phyloP scores from a whole-genome alignment of 2,329 filamentous ascomycete genomes.

The Hypoxylon sp. region DNA sequence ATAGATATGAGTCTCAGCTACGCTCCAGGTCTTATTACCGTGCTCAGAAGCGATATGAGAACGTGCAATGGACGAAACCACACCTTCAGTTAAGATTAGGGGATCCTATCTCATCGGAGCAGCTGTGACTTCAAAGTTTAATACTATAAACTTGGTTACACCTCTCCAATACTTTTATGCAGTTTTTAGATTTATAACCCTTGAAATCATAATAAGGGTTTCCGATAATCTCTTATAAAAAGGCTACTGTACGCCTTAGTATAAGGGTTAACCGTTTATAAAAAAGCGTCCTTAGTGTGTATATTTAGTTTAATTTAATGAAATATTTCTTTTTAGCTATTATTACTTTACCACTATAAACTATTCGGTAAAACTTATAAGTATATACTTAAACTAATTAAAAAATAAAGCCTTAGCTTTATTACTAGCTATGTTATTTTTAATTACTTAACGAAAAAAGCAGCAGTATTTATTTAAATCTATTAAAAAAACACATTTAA shows the following conservation, averaged over 20 bases:
- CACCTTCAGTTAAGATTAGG: not conserved
- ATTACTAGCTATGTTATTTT: not conserved
- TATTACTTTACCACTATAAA: not conserved
- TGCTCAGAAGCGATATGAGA: not conserved
- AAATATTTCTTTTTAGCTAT: not conserved
- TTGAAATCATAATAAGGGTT: not conserved
- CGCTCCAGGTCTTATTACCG: not conserved
- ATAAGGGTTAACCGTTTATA: too few relatives aligned
- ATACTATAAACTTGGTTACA: not conserved
- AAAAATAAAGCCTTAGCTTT: not conserved
- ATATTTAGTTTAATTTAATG: too few relatives aligned
- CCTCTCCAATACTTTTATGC: not conserved
- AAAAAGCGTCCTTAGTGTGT: too few relatives aligned
- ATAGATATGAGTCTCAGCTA: constrained; percentile 3
- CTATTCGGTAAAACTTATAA: not conserved
- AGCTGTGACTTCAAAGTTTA: not conserved
- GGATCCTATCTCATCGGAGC: not conserved
- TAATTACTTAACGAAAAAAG: not conserved
- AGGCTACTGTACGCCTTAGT: too few relatives aligned
- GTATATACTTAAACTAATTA: not conserved
- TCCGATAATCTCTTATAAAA: too few relatives aligned
- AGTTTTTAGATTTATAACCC: not conserved
- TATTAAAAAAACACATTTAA: not conserved
- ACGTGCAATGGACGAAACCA: not conserved
- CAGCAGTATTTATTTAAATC: not conserved